phyloP scores from a whole-genome alignment of 2,329 filamentous ascomycete species.

The Colletotrichum sp. region DNA sequence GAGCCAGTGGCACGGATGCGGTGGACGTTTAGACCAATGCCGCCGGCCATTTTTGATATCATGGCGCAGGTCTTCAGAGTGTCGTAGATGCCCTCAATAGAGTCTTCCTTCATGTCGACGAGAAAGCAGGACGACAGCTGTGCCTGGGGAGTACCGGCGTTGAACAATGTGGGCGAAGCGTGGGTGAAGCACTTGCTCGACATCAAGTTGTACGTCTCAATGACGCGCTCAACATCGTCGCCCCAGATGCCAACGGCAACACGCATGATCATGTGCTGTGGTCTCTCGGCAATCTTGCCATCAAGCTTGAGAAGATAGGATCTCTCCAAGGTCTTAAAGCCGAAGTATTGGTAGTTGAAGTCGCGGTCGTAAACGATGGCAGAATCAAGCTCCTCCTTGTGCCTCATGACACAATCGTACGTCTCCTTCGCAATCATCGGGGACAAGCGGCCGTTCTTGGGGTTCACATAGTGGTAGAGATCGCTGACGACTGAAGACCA shows the following conservation, averaged over 20 bases:
- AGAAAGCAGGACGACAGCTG: conserved; percentile 99
- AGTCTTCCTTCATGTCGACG: conserved; percentile 99
- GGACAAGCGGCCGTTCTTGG: conserved; percentile 81
- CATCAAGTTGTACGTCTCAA: conserved; percentile 99
- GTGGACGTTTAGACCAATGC: conserved; percentile 96
- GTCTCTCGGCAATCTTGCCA: conserved; percentile 94
- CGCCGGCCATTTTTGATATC: conserved; percentile 99
- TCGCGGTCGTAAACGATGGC: conserved; percentile 99
- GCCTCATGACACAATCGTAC: conserved; percentile 92
- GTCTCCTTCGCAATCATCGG: conserved; percentile 95
- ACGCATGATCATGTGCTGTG: conserved; percentile 99
- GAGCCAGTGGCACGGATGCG: conserved; percentile 96
- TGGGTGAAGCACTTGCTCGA: conserved; percentile 99
- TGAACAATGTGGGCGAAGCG: conserved; percentile 97
- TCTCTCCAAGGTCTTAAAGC: conserved; percentile 98
- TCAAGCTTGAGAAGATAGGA: conserved; percentile 96
- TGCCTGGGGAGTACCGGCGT: conserved; percentile 91
- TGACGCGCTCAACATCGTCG: conserved; percentile 89
- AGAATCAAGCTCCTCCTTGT: conserved; percentile 96
- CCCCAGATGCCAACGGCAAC: conserved; percentile 97
- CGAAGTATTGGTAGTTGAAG: conserved; percentile 99
- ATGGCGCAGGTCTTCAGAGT: conserved; percentile 99
- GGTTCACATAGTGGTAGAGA: conserved; percentile 95
- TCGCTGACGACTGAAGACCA: conserved; percentile 96
- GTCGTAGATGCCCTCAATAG: conserved; percentile 99